A percentile compares a stretch with the other conserved stretches of the same genome.
phyloP scores from a whole-genome alignment of 441 rosid species.

The Capsella rubella region DNA sequence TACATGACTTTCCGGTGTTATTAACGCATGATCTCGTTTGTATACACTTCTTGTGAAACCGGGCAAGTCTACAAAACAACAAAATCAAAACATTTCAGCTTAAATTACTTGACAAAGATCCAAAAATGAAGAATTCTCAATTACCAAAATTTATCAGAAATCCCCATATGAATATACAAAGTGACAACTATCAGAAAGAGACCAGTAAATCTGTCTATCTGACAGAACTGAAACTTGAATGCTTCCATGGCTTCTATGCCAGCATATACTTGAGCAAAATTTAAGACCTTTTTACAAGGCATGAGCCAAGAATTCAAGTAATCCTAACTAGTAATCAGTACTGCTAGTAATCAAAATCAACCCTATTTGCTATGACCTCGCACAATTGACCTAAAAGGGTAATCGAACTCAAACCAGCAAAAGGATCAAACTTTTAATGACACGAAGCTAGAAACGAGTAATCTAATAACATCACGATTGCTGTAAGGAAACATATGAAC shows the following conservation, averaged over 20 bases:
- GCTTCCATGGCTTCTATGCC: constrained; percentile 17
- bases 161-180: not conserved
- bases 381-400: not conserved
- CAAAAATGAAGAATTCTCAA: constrained; percentile 13
- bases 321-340: not conserved
- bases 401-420: constrained; percentile 12
- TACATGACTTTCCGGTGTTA: constrained; percentile 94
- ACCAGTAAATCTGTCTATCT: not conserved
- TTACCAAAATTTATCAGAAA: not conserved
- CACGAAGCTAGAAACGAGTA: constrained; percentile 18
- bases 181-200: constrained; percentile 1
- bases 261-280: constrained; percentile 10
- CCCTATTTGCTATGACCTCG: not conserved
- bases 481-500: constrained; percentile 40
- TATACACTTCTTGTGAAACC: constrained; percentile 90
- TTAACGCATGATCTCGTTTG: constrained; percentile 75
- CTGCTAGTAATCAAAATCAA: not conserved
- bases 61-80: constrained; percentile 67
- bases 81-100: not conserved
- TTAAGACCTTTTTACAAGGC: constrained; percentile 6
- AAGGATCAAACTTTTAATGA: constrained; percentile 17
- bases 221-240: constrained; percentile 15
- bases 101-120: not conserved
- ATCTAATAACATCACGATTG: not conserved
- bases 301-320: not conserved